Conservation (phyloP, 139 green algal species). For the Mesostigma viride region DNA sequence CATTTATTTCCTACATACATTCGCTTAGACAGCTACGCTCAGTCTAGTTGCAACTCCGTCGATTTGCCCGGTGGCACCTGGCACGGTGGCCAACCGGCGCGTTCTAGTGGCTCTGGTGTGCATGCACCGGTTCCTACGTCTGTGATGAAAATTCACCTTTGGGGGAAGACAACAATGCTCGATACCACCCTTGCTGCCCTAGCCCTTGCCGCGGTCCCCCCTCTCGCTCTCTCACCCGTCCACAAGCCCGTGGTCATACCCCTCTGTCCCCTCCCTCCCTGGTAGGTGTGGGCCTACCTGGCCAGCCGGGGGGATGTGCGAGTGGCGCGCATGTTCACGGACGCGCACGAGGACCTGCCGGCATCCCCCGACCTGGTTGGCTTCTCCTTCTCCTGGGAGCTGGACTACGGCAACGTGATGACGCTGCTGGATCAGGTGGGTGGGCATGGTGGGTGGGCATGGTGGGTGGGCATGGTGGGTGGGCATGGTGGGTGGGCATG, state of each 20-base stretch:
- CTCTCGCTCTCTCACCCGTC: neutral
- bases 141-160: neutral
- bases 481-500: no score
- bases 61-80: no score
- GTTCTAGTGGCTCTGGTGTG: no score
- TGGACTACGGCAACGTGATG: conserved; percentile 44
- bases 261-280: neutral
- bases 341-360: conserved; percentile 34
- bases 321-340: conserved; percentile 38
- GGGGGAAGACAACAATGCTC: neutral
- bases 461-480: no score
- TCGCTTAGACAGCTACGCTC: no score
- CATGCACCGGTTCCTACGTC: neutral
- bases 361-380: conserved; percentile 20
- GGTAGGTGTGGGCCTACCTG: conserved; percentile 33
- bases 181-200: neutral
- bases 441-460: conserved; percentile 5
- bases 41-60: no score
- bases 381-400: conserved; percentile 46
- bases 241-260: neutral
- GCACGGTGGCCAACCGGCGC: no score
- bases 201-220: neutral
- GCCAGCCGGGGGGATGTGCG: neutral
- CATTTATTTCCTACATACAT: no score
- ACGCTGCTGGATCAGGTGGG: conserved; percentile 27